These are phyloP conservation scores for Penicillium brasilianum DNA, from an alignment of 2,329 filamentous ascomycete genomes.

Conservation along the genomic window DNA sequence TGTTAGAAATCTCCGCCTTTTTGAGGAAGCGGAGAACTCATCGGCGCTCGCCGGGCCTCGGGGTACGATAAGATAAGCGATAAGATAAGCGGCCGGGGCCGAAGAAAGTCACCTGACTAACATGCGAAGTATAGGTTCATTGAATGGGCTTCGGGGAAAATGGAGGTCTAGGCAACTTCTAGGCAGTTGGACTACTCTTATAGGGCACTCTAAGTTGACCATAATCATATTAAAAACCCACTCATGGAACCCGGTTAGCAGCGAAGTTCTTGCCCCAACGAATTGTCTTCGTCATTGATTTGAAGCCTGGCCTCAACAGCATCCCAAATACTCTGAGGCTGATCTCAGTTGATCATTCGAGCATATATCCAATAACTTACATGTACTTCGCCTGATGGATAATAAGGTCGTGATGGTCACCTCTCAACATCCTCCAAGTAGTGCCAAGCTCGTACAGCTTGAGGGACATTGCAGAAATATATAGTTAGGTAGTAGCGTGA, in stretches of 20 bases:
- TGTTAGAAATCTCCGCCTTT: slow-evolving; percentile 9
- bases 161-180: too few species aligned
- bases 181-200: too few species aligned
- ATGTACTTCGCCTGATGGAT: too few species aligned
- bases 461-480: too few species aligned
- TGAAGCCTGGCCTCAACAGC: background rate
- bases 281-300: background rate
- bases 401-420: too few species aligned
- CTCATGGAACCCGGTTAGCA: background rate
- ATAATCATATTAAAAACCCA: background rate
- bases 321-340: background rate
- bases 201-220: too few species aligned
- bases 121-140: background rate
- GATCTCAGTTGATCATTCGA: too few species aligned
- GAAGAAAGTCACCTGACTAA: slow-evolving; percentile 4
- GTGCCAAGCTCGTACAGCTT: too few species aligned
- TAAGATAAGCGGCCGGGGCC: slow-evolving; percentile 22
- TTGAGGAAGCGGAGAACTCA: slow-evolving; percentile 10
- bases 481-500: too few species aligned
- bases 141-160: too few species aligned
- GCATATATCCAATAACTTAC: too few species aligned
- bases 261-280: background rate
- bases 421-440: too few species aligned
- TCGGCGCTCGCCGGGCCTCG: slow-evolving; percentile 20
- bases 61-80: slow-evolving; percentile 12